phyloP scores from a whole-genome alignment of 1,139 yeast species.

The Sugiyamaella castrensis region DNA sequence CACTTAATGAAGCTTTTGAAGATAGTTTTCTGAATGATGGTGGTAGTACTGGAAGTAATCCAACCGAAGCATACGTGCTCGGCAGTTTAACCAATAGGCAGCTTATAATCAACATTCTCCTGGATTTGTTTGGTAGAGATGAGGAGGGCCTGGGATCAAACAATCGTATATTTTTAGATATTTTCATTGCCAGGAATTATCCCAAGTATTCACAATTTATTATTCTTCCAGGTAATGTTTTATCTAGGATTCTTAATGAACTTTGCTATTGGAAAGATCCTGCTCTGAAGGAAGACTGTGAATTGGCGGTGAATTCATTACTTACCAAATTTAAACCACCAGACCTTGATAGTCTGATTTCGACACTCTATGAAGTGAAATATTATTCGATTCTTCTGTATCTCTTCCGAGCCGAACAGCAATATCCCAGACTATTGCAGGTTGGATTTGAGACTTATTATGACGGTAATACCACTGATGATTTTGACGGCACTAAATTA shows the following conservation, averaged over 20 bases:
- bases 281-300: constrained; percentile 54
- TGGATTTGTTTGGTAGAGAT: constrained; percentile 45
- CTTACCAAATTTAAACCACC: constrained; percentile 60
- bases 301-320: constrained; percentile 66
- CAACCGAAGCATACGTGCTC: constrained; percentile 30
- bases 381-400: constrained; percentile 58
- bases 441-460: constrained; percentile 38
- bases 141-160: constrained; percentile 34
- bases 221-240: constrained; percentile 57
- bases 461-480: constrained; percentile 16
- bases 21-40: constrained; percentile 56
- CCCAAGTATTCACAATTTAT: constrained; percentile 80
- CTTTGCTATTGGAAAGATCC: constrained; percentile 47
- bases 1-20: constrained; percentile 76
- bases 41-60: constrained; percentile 19
- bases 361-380: constrained; percentile 51
- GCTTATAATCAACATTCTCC: constrained; percentile 59
- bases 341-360: constrained; percentile 46
- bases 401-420: constrained; percentile 53
- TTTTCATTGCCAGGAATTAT: constrained; percentile 71
- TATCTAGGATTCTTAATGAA: constrained; percentile 48
- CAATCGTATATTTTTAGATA: constrained; percentile 44
- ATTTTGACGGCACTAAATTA: constrained; percentile 22
- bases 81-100: constrained; percentile 52
- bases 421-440: constrained; percentile 49